These are phyloP conservation scores for Phytophthora pseudosyringae DNA, from an alignment of 352 stramenopile species.

Conservation along the genomic window DNA sequence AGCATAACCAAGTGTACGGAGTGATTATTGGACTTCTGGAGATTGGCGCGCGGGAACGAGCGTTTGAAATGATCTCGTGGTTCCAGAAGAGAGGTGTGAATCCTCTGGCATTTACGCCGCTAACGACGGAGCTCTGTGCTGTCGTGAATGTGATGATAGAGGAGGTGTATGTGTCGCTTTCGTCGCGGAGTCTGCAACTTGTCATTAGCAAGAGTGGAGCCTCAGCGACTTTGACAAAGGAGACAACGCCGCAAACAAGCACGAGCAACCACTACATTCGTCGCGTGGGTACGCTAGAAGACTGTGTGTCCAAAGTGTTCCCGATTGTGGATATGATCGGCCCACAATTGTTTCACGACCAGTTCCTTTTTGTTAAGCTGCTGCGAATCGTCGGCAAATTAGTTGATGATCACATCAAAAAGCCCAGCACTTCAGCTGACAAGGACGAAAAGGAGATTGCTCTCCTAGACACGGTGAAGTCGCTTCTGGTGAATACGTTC, in stretches of 20 bases:
- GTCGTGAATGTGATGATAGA: conserved; percentile 73
- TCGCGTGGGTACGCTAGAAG: conserved; percentile 42
- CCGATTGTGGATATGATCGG: conserved; percentile 72
- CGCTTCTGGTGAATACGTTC: conserved; percentile 65
- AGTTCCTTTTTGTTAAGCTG: conserved; percentile 79
- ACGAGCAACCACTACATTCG: conserved; percentile 39
- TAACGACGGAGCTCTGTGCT: conserved; percentile 68
- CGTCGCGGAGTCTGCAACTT: conserved; percentile 57
- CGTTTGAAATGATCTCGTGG: conserved; percentile 85
- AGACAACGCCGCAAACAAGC: conserved; percentile 9
- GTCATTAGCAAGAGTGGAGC: conserved; percentile 20
- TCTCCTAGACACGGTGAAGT: conserved; percentile 48
- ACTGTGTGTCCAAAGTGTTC: conserved; percentile 61
- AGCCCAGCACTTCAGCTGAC: conserved; percentile 12
- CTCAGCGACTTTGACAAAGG: conserved; percentile 5
- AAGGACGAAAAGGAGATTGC: conserved; percentile 23
- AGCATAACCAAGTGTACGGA: conserved; percentile 82
- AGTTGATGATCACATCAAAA: conserved; percentile 51
- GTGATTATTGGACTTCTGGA: conserved; percentile 84
- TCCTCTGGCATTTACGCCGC: conserved; percentile 65
- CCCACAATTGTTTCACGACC: conserved; percentile 69
- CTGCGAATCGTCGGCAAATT: conserved; percentile 66
- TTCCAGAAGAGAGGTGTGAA: conserved; percentile 74
- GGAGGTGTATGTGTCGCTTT: conserved; percentile 63
- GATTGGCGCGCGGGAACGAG: conserved; percentile 63